Base-by-base conservation (phyloP, 805 yeast genomes). In the Candida dajiaensis region DNA sequence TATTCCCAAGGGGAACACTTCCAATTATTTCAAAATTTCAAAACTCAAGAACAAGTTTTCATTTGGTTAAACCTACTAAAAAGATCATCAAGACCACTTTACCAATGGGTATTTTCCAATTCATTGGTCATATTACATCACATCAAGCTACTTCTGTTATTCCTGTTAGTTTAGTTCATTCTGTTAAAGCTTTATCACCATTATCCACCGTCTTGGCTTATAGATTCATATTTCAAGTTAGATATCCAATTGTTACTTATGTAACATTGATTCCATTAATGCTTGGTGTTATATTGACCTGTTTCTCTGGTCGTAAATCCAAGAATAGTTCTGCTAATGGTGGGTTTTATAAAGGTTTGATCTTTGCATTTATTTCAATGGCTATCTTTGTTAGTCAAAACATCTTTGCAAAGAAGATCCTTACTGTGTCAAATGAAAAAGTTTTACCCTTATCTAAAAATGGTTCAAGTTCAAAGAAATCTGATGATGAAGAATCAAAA, bases 61-160 rank as follows among this genome's bases (percentile, higher is more conserved):
- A 68, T 28, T 78, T 85, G 52, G 54, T 83, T 15, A 67, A 66
- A 20, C 94, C 95, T 21, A 70, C 80, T 2, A 53, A 62, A 41
- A 59, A 72, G 43, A 70, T 83, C 29, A 55, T 86, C 15, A 59
- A 69, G 42, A 83, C 89, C 13, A 88, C 96, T 0, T 77, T 88
- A 20, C 98, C 98, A 18, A 89, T 92, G 96, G 98, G 97, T 8
- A 70, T 82, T 50, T 94, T 92, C 68, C 98, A 92, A 69, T 86
- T 92, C 54, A 71, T 83, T 19, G 99, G 98, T 19, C 98, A 92
- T 65, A 80, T 90, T 51, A 79, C 95, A 13, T 80, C 95, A 8
- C 97, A 90, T 63, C 85, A 86, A 61, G 92, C 98, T n/a, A 89
- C 97, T 2, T 77, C 90, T 2, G 65, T 86, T 50, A 87, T 94